Conservation (phyloP, 2,329 filamentous ascomycete species). For the Cercospora citrullina region DNA sequence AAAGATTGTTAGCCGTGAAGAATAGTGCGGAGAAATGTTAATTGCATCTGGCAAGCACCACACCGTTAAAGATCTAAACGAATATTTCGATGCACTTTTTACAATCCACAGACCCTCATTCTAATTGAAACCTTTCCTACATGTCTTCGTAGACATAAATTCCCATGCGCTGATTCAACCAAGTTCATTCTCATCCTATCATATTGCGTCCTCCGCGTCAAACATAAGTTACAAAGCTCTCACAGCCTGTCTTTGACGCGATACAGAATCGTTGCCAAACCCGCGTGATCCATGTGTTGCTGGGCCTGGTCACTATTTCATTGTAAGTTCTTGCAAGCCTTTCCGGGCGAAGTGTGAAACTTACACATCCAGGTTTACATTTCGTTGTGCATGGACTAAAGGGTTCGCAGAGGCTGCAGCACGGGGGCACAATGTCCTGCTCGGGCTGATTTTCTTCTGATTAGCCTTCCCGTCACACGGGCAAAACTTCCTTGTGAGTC, state of each 20-base stretch:
- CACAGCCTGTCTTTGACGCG: background rate
- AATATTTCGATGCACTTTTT: background rate
- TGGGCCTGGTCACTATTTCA: background rate
- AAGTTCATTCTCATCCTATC: background rate
- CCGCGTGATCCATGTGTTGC: background rate
- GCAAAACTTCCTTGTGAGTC: too few relatives aligned
- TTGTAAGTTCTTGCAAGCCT: background rate
- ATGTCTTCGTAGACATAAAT: background rate
- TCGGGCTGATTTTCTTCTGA: too few relatives aligned
- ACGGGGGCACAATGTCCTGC: too few relatives aligned
- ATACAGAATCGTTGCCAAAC: background rate
- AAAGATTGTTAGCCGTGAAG: background rate
- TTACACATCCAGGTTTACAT: background rate
- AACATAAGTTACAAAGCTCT: background rate
- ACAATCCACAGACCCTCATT: background rate
- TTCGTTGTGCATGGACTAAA: background rate
- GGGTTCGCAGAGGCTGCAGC: background rate
- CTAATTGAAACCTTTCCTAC: background rate
- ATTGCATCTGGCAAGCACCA: background rate
- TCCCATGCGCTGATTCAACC: background rate
- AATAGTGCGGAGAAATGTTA: too few relatives aligned
- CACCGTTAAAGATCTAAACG: background rate
- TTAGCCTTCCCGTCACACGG: too few relatives aligned
- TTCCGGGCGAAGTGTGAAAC: background rate
- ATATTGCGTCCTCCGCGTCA: background rate